Conservation (phyloP, 352 stramenopile species). For the Phytophthora capsici region DNA sequence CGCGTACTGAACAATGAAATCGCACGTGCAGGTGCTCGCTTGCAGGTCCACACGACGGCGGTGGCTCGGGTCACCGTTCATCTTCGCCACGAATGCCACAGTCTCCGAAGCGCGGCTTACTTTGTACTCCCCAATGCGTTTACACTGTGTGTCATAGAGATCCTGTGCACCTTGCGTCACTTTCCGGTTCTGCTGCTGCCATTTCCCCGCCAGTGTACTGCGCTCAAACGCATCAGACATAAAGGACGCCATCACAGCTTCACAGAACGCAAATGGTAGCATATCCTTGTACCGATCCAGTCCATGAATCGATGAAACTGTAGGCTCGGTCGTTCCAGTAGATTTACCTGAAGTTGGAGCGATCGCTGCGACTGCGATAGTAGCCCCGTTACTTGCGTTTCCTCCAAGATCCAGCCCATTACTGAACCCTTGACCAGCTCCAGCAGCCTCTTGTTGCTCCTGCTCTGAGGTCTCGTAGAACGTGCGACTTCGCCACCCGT, state of each 20-base stretch:
- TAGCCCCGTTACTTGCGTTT: background rate
- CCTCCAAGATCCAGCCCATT: conserved; percentile 16
- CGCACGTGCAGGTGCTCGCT: conserved; percentile 53
- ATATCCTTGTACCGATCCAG: conserved; percentile 36
- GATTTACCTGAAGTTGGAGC: background rate
- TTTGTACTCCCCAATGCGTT: conserved; percentile 58
- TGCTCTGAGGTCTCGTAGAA: conserved; percentile 49
- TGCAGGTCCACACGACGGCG: conserved; percentile 54
- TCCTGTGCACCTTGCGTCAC: conserved; percentile 54
- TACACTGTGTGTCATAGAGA: conserved; percentile 58
- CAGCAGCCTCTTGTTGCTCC: conserved; percentile 24
- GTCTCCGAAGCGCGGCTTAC: conserved; percentile 56
- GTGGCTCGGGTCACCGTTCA: conserved; percentile 38
- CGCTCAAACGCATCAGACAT: conserved; percentile 50
- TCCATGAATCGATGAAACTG: conserved; percentile 2
- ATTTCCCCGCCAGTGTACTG: conserved; percentile 44
- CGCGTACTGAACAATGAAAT: conserved; percentile 62
- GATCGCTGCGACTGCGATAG: conserved; percentile 16
- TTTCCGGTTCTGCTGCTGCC: conserved; percentile 46
- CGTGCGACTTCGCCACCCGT: conserved; percentile 56
- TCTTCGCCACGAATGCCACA: conserved; percentile 60
- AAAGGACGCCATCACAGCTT: conserved; percentile 51
- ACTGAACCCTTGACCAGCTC: background rate
- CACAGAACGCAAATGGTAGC: conserved; percentile 55
- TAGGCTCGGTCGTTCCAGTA: background rate